Evolutionary conservation across 768 basidiomycete genomes (phyloP).

Genomic region (Lactarius deliciosus): DNA sequence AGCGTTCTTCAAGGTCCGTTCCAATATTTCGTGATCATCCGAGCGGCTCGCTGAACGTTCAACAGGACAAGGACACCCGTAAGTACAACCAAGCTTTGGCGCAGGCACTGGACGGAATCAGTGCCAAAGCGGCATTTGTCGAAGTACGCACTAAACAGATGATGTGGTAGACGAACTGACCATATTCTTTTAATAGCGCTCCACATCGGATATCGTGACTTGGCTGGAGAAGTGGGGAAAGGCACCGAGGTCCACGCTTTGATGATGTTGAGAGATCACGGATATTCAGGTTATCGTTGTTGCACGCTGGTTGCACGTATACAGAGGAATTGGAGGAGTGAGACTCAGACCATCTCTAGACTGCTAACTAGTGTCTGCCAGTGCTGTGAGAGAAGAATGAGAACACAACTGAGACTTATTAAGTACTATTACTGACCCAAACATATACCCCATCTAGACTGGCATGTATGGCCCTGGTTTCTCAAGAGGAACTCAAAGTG

Average conservation of each 20-base stretch:
- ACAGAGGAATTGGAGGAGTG: neutral
- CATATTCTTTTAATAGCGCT: constrained; percentile 15
- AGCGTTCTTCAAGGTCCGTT: constrained; percentile 27
- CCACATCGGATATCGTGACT: constrained; percentile 20
- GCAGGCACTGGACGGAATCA: constrained; percentile 27
- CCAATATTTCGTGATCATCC: too few species aligned
- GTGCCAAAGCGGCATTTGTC: constrained; percentile 20
- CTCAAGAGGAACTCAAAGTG: neutral
- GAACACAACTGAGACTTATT: neutral
- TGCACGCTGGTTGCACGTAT: neutral
- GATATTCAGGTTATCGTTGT: neutral
- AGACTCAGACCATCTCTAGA: neutral
- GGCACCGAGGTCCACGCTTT: neutral
- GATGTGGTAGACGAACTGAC: neutral
- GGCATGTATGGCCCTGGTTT: too few species aligned
- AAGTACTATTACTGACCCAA: neutral
- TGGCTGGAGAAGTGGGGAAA: constrained; percentile 28
- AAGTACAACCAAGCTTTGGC: constrained; percentile 28
- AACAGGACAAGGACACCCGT: constrained; percentile 25
- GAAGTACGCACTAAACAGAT: constrained; percentile 13
- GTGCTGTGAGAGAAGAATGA: neutral
- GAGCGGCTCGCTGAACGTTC: neutral
- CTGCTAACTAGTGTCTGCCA: neutral
- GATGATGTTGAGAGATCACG: neutral
- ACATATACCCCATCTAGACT: too few species aligned